Percentiles rank a stretch among this genome's conserved stretches.
These are phyloP conservation scores for Hygrophoropsis aurantiaca DNA, from an alignment of 768 basidiomycete genomes.

Conservation along the genomic window DNA sequence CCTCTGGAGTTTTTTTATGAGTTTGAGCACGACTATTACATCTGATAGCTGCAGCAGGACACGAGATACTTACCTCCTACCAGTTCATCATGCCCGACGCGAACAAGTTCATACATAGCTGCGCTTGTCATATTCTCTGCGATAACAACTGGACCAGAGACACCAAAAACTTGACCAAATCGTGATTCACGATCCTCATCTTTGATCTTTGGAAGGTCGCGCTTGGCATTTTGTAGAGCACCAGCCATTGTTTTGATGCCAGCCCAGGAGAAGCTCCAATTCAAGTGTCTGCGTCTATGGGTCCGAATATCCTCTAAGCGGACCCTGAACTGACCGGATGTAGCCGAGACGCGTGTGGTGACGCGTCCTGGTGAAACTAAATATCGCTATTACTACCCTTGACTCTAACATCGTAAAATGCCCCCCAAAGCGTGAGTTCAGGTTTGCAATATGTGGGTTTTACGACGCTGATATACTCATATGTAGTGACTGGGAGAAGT, in stretches of 20 bases:
- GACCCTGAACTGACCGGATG: slow-evolving; percentile 24
- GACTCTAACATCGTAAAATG: slow-evolving; percentile 48
- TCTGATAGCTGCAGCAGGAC: not conserved
- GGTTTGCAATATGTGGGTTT: slow-evolving; percentile 1
- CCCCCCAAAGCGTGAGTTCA: slow-evolving; percentile 90
- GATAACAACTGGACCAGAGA: slow-evolving; percentile 98
- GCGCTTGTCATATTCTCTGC: slow-evolving; percentile 93
- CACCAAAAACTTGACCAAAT: slow-evolving; percentile 89
- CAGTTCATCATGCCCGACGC: slow-evolving; percentile 97
- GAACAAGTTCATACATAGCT: slow-evolving; percentile 97
- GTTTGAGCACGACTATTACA: not conserved
- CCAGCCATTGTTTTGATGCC: slow-evolving; percentile 85
- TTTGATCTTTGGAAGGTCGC: slow-evolving; percentile 80
- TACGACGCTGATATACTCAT: slow-evolving; percentile 4
- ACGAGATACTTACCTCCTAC: slow-evolving; percentile 73
- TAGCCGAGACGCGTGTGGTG: slow-evolving; percentile 30
- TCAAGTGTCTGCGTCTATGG: not conserved
- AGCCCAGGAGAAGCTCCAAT: slow-evolving; percentile 7
- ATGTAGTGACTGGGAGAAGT: slow-evolving; percentile 96
- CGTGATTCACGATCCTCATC: slow-evolving; percentile 89
- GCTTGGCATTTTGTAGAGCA: slow-evolving; percentile 88
- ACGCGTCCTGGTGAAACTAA: slow-evolving; percentile 34
- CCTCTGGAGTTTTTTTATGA: slow-evolving; percentile 82
- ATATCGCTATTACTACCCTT: slow-evolving; percentile 16
- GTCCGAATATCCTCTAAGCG: slow-evolving; percentile 23